These are phyloP conservation scores for Acanthochlamys bracteata DNA, from an alignment of 106 monocot genomes.

Conservation along the genomic window DNA sequence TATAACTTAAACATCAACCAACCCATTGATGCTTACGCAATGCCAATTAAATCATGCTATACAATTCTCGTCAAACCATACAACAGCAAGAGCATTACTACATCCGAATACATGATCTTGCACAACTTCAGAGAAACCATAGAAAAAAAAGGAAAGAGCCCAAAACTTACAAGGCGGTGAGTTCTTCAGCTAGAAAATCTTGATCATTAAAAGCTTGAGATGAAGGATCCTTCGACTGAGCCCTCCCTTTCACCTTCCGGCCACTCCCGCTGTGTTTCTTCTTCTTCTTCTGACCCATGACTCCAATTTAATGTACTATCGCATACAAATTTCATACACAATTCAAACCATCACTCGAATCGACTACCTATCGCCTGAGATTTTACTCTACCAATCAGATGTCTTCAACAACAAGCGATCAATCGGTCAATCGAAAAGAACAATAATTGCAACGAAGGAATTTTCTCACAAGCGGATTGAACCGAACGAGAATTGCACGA, in stretches of 20 bases:
- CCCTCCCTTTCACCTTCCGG: conserved; percentile 37
- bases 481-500: too few relatives aligned
- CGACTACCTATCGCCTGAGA: too few relatives aligned
- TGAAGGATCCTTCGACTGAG: conserved; percentile 42
- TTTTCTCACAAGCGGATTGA: too few relatives aligned
- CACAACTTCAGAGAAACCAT: background rate
- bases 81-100: background rate
- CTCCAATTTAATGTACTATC: conserved; percentile 50
- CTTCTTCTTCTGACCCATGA: conserved; percentile 36
- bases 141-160: background rate
- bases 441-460: too few relatives aligned
- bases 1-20: too few relatives aligned
- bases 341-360: too few relatives aligned
- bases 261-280: conserved; percentile 46
- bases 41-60: too few relatives aligned
- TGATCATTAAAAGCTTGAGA: conserved; percentile 37
- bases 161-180: conserved; percentile 59
- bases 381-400: too few relatives aligned
- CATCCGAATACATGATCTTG: background rate
- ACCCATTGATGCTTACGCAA: too few relatives aligned
- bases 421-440: too few relatives aligned
- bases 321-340: background rate
- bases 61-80: too few relatives aligned
- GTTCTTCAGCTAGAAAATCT: conserved; percentile 60
- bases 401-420: too few relatives aligned